Evolutionary conservation across 2,329 filamentous ascomycete genomes (phyloP), one percentile per base, ranked within the genome.

Genomic region (Chaetomiaceae sp.): DNA sequence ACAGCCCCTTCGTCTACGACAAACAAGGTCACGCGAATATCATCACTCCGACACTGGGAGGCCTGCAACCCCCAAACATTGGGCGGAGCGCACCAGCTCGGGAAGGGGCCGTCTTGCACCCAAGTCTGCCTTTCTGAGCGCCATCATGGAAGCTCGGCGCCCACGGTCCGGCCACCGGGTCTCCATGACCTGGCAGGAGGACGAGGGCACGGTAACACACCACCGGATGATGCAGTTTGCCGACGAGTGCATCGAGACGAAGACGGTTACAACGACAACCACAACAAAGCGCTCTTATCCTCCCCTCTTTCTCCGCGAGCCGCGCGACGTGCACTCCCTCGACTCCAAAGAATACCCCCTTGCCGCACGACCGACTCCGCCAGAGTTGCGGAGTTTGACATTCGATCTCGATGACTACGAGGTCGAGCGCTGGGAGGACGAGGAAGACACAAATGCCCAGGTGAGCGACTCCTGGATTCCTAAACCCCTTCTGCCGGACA

Each of bases 311-410:
- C 83, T 96, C 61, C 84, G 83, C 60, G 82, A 88, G 55, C 87
- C 89, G 22, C 82, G 82, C 49, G 81, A 84, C 47, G 78, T 91
- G 31, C 76, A 81, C 55, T 80, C 85, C 50, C 82, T 96, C 54
- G 91, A 97, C 69, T 79, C 87, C 14, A 95, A 95, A 68, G 84
- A 94, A 63, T 99, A 95, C 68, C 94, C 94, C 36, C 77, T 99
- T 27, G 92, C 92, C 34, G 80, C 82, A 58, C 85, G 88, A 46
- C 87, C 89, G 1, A 95, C 91, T 1, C 94, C 94, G 2, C 81
- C 84, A 15, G 85, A 88, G 47, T 75, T 99, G 56, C 83, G 84
- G 58, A 84, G 84, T 53, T 87, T 97, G 66, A 84, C 81, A 37
- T 91, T 95, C 63, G 83, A 86, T 31, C 60, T 80, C 47, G 74